phyloP scores from a whole-genome alignment of 2,329 filamentous ascomycete species.

The Paecilomyces niveus region DNA sequence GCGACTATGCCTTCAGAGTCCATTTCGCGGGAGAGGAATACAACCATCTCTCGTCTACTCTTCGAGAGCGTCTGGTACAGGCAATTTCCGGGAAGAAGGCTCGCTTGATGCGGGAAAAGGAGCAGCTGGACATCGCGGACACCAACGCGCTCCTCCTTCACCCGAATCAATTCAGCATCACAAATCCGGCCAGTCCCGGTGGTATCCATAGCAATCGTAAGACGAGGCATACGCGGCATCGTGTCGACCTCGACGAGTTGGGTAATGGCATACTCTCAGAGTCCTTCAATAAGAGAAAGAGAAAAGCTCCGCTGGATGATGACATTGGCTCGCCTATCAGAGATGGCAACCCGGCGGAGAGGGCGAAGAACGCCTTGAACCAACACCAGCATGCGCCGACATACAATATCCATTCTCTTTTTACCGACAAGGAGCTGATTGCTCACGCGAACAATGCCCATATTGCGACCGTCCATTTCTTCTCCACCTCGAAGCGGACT shows the following conservation, averaged over 20 bases:
- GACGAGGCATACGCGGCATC: conserved; percentile 55
- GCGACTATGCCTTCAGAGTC: conserved; percentile 52
- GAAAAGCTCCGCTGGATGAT: conserved; percentile 50
- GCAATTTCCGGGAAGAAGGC: conserved; percentile 51
- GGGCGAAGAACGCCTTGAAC: conserved; percentile 46
- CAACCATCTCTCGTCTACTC: conserved; percentile 49
- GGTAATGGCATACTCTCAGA: conserved; percentile 42
- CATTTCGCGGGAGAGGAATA: conserved; percentile 59
- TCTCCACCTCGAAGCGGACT: conserved; percentile 47
- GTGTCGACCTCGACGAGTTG: conserved; percentile 46
- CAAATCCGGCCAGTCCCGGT: conserved; percentile 56
- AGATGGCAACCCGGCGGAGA: conserved; percentile 43
- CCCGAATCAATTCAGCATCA: conserved; percentile 60
- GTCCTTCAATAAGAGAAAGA: conserved; percentile 49
- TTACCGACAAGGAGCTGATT: conserved; percentile 60
- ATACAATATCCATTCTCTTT: conserved; percentile 58
- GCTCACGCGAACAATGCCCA: conserved; percentile 56
- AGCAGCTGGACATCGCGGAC: conserved; percentile 60
- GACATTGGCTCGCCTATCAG: conserved; percentile 54
- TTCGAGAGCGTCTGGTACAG: conserved; percentile 55
- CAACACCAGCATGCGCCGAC: conserved; percentile 52
- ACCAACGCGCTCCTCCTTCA: conserved; percentile 59
- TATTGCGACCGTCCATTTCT: conserved; percentile 50
- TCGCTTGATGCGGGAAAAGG: conserved; percentile 56
- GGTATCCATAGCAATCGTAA: conserved; percentile 55